A percentile compares a stretch with the other conserved stretches of the same genome.
phyloP scores from a whole-genome alignment of 441 rosid species.

The Euphorbia schlechtendalii region DNA sequence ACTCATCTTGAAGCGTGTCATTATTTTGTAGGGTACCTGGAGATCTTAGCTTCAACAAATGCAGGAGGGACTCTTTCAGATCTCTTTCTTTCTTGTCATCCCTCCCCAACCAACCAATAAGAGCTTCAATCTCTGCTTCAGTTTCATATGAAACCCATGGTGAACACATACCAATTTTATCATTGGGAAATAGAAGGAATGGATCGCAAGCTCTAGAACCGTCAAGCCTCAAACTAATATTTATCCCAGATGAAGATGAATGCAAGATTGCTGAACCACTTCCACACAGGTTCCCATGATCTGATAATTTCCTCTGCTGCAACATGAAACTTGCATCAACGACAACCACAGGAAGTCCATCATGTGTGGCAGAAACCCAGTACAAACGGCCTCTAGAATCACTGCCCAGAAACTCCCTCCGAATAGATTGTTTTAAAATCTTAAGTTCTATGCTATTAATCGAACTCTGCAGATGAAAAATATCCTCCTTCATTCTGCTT shows the following conservation, averaged over 20 bases:
- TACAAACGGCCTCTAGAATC: constrained; percentile 82
- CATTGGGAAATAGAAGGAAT: constrained; percentile 38
- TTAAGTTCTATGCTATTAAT: constrained; percentile 55
- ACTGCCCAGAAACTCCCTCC: constrained; percentile 82
- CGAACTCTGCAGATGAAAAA: constrained; percentile 51
- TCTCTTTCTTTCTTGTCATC: constrained; percentile 63
- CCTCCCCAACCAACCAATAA: constrained; percentile 66
- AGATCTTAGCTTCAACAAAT: constrained; percentile 52
- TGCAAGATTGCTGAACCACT: constrained; percentile 19
- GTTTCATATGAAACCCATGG: constrained; percentile 68
- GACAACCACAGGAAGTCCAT: constrained; percentile 45
- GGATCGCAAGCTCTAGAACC: constrained; percentile 65
- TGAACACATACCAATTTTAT: constrained; percentile 30
- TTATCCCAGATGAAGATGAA: constrained; percentile 18
- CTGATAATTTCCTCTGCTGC: constrained; percentile 31
- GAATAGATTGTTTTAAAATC: constrained; percentile 57
- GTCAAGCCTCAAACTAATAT: constrained; percentile 25
- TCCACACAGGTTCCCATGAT: constrained; percentile 2
- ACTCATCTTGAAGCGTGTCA: constrained; percentile 30
- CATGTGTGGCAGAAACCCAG: constrained; percentile 66
- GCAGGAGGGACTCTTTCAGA: constrained; percentile 63
- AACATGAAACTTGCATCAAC: constrained; percentile 70
- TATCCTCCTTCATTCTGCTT: constrained; percentile 47
- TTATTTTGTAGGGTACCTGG: constrained; percentile 36
- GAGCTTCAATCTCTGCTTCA: constrained; percentile 65